phyloP scores from a whole-genome alignment of 2,329 filamentous ascomycete species.

The Apiospora rasikravindrae region DNA sequence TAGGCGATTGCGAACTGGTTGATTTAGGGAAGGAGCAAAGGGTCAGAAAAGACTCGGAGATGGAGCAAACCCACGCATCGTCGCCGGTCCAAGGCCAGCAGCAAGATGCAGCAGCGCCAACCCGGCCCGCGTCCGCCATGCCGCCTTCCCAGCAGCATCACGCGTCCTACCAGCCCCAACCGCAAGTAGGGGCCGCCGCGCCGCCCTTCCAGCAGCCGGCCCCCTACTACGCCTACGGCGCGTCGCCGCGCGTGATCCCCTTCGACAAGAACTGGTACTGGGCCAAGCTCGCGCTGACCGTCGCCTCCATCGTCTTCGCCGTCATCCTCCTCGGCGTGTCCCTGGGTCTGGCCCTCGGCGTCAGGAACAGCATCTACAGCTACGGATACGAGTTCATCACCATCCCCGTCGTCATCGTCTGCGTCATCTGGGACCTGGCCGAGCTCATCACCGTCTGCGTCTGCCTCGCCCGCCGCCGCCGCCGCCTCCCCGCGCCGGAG shows the following conservation, averaged over 20 bases:
- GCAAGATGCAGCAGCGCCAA: neutral
- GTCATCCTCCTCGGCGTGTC: constrained; percentile 18
- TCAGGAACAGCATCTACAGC: neutral
- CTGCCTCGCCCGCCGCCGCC: constrained; percentile 20
- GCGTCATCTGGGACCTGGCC: constrained; percentile 22
- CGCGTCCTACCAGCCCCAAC: neutral
- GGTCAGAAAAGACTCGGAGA: neutral
- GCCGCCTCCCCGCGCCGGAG: neutral
- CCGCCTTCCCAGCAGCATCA: neutral
- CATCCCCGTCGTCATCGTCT: constrained; percentile 18
- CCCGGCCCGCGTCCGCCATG: neutral
- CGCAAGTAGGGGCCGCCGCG: neutral
- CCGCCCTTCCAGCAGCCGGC: neutral
- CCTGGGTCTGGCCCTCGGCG: neutral
- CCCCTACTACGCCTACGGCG: neutral
- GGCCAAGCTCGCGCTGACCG: constrained; percentile 21
- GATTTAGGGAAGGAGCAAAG: neutral
- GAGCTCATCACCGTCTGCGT: constrained; percentile 21
- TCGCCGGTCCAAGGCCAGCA: neutral
- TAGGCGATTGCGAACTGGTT: neutral
- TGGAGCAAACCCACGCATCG: neutral
- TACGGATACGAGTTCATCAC: neutral
- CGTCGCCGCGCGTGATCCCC: constrained; percentile 17
- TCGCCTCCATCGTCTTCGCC: constrained; percentile 21
- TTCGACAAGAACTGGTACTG: constrained; percentile 24